Conservation (phyloP, 2,329 filamentous ascomycete genomes). For the Fusarium incarnatum region DNA sequence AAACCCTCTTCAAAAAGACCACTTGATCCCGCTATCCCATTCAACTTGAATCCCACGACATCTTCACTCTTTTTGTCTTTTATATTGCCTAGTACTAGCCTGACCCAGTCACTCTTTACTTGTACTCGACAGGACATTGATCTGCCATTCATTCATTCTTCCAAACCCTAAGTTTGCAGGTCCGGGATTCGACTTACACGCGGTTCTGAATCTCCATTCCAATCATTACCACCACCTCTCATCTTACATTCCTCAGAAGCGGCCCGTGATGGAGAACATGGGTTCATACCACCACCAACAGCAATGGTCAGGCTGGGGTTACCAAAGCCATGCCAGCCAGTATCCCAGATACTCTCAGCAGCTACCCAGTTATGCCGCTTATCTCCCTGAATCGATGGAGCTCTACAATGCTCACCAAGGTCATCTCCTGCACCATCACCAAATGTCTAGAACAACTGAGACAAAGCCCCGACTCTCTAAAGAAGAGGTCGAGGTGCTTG, state of each 20-base stretch:
- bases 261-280: slow-evolving; percentile 48
- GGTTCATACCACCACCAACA: slow-evolving; percentile 51
- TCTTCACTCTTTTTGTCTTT: slow-evolving; percentile 38
- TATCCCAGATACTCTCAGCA: slow-evolving; percentile 51
- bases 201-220: slow-evolving; percentile 31
- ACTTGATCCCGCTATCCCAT: slow-evolving; percentile 37
- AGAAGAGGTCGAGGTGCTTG: slow-evolving; percentile 69
- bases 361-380: slow-evolving; percentile 51
- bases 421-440: slow-evolving; percentile 53
- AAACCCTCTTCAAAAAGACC: slow-evolving; percentile 47
- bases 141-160: slow-evolving; percentile 28
- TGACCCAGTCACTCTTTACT: slow-evolving; percentile 43
- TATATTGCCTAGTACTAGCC: slow-evolving; percentile 24
- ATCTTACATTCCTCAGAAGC: slow-evolving; percentile 29
- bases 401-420: slow-evolving; percentile 53
- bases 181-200: slow-evolving; percentile 18
- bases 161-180: slow-evolving; percentile 5
- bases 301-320: slow-evolving; percentile 54
- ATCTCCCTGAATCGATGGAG: slow-evolving; percentile 55
- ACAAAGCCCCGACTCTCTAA: slow-evolving; percentile 67
- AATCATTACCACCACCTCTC: slow-evolving; percentile 29
- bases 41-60: slow-evolving; percentile 28
- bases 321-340: slow-evolving; percentile 46
- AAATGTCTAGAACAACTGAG: slow-evolving; percentile 57
- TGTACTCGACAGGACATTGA: slow-evolving; percentile 20